phyloP scores from a whole-genome alignment of 148 eudicot species.

The Pouteria glomerata region DNA sequence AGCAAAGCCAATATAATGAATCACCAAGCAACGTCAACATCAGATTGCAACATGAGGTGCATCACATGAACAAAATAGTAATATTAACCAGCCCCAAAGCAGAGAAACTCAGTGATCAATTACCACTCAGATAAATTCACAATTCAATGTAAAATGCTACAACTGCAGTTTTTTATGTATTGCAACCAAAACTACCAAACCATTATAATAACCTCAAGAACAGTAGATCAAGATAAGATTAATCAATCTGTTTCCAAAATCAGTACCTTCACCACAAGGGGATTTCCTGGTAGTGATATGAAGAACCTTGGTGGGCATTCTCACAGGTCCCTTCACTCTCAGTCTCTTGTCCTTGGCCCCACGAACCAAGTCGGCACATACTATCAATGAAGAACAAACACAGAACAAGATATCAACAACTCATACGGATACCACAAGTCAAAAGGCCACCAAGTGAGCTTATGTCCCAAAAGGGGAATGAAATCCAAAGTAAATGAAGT shows the following conservation, averaged over 20 bases:
- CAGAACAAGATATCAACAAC: neutral
- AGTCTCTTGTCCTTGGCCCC: constrained; percentile 93
- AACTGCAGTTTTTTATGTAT: neutral
- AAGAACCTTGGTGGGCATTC: constrained; percentile 98
- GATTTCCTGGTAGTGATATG: constrained; percentile 83
- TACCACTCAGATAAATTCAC: neutral
- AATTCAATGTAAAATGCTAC: neutral
- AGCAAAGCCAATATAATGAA: too few relatives aligned
- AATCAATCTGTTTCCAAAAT: neutral
- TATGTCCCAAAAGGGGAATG: too few relatives aligned
- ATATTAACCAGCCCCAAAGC: too few relatives aligned
- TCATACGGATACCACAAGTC: neutral
- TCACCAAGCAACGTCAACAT: too few relatives aligned
- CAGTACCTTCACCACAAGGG: constrained; percentile 96
- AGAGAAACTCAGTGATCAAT: too few relatives aligned
- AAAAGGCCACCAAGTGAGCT: neutral
- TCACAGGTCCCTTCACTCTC: too few relatives aligned
- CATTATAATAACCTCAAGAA: neutral
- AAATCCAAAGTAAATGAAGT: too few relatives aligned
- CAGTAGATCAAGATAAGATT: neutral
- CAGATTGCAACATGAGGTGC: too few relatives aligned
- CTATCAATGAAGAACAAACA: constrained; percentile 21
- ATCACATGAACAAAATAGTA: too few relatives aligned
- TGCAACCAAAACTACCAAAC: neutral
- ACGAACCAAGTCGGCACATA: constrained; percentile 82